Percentiles rank a stretch among this genome's conserved stretches.
These are phyloP conservation scores for Suillus hirtellus DNA, from an alignment of 768 basidiomycete genomes.

Conservation along the genomic window DNA sequence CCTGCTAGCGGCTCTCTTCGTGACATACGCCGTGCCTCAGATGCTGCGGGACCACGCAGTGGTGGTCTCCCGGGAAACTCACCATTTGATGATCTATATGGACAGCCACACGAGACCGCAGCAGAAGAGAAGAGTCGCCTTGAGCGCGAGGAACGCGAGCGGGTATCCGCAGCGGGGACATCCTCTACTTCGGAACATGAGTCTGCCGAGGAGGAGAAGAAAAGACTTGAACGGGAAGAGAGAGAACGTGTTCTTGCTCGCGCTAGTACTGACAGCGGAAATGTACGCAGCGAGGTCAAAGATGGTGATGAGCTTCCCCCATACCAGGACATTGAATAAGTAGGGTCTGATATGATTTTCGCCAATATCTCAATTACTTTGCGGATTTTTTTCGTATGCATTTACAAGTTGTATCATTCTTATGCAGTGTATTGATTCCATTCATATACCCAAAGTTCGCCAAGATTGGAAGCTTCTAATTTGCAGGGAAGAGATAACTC, in stretches of 20 bases:
- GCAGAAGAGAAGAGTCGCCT: constrained; percentile 71
- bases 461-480: neutral
- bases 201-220: constrained; percentile 66
- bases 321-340: constrained; percentile 40
- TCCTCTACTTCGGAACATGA: constrained; percentile 32
- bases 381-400: neutral
- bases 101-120: constrained; percentile 44
- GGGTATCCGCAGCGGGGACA: constrained; percentile 34
- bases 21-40: constrained; percentile 45
- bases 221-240: constrained; percentile 63
- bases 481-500: neutral
- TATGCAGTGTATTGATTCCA: neutral
- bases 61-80: constrained; percentile 30
- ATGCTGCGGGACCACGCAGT: constrained; percentile 37
- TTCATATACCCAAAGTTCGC: neutral
- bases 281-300: constrained; percentile 30
- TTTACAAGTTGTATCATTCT: neutral
- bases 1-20: constrained; percentile 65
- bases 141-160: constrained; percentile 52
- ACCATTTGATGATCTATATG: constrained; percentile 32
- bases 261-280: constrained; percentile 13
- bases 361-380: neutral
- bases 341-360: neutral
- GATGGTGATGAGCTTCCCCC: constrained; percentile 42
- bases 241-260: constrained; percentile 50